These are phyloP conservation scores for Paramecium caudatum DNA, from an alignment of 73 alveolate genomes.

Conservation along the genomic window DNA sequence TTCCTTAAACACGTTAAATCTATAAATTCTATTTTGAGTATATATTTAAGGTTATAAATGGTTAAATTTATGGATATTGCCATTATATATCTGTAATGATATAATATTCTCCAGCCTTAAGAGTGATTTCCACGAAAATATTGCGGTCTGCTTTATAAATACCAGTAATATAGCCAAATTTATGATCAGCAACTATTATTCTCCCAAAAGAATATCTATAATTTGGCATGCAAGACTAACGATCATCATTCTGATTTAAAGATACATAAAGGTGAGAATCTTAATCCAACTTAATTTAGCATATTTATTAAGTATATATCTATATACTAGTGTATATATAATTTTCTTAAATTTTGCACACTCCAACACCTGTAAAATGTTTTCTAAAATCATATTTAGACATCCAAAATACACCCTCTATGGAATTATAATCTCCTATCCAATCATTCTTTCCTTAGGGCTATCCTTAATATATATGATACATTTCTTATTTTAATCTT, in stretches of 20 bases:
- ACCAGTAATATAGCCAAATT: conserved; percentile 32
- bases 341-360: conserved; percentile 48
- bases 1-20: not conserved
- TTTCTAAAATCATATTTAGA: conserved; percentile 89
- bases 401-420: conserved; percentile 95
- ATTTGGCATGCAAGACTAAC: not conserved
- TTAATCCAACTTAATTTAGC: no score
- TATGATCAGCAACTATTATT: conserved; percentile 18
- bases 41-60: not conserved
- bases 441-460: conserved; percentile 92
- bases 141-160: conserved; percentile 58
- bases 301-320: no score
- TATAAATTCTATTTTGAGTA: not conserved
- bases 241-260: conserved; percentile 62
- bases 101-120: conserved; percentile 50
- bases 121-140: conserved; percentile 46
- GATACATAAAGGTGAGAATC: conserved; percentile 68
- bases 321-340: conserved; percentile 65
- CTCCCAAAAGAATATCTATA: conserved; percentile 59
- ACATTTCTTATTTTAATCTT: conserved; percentile 83
- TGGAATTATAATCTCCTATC: conserved; percentile 89
- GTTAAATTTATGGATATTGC: not conserved
- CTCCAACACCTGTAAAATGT: conserved; percentile 80
- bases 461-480: conserved; percentile 49
- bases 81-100: conserved; percentile 38